phyloP scores from a whole-genome alignment of 2,329 filamentous ascomycete species.

The Fusarium bulbicola region DNA sequence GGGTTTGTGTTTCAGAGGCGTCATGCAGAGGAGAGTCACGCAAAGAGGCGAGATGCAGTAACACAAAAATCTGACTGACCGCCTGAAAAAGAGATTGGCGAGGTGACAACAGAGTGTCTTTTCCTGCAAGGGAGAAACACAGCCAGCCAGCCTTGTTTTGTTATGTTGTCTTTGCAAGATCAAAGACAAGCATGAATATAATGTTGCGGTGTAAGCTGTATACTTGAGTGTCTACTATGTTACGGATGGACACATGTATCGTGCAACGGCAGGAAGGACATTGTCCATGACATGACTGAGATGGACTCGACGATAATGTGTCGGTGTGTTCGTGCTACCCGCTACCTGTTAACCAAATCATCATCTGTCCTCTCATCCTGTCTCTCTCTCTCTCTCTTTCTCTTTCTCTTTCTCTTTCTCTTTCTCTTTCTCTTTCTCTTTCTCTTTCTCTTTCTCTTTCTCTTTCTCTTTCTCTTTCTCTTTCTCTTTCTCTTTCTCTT shows the following conservation, averaged over 20 bases:
- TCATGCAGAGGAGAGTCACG: constrained; percentile 29
- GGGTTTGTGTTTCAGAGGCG: constrained; percentile 25
- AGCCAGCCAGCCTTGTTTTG: not conserved
- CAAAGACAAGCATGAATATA: not conserved
- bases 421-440: not conserved
- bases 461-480: not conserved
- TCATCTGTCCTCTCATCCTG: not conserved
- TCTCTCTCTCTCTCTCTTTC: not conserved
- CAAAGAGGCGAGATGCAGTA: constrained; percentile 34
- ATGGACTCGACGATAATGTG: constrained; percentile 12
- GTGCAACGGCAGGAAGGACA: not conserved
- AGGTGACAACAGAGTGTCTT: not conserved
- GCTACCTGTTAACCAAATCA: constrained; percentile 34
- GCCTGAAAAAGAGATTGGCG: constrained; percentile 4
- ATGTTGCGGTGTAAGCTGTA: constrained; percentile 7
- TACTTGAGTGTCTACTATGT: not conserved
- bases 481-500: not conserved
- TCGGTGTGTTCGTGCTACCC: constrained; percentile 31
- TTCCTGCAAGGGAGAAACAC: constrained; percentile 16
- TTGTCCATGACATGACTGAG: constrained; percentile 5
- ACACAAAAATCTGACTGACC: constrained; percentile 26
- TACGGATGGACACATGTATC: constrained; percentile 5
- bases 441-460: not conserved
- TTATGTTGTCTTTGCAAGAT: not conserved
- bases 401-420: not conserved